A percentile compares a stretch with the other conserved stretches of the same genome.
Conservation (phyloP, 768 basidiomycete species). For the Leucosporidium yakuticum region DNA sequence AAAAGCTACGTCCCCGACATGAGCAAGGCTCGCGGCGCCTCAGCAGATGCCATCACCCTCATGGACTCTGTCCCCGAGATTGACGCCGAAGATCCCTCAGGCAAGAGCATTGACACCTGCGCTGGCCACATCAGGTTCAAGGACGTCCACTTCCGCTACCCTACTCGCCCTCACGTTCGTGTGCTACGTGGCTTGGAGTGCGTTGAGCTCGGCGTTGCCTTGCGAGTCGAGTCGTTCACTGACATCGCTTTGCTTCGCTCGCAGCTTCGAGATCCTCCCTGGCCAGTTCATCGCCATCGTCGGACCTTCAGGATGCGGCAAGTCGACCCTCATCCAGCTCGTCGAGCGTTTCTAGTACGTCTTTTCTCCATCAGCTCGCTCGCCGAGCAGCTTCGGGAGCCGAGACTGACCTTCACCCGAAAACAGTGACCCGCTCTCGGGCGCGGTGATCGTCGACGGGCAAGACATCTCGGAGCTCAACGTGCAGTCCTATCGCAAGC, state of each 20-base stretch:
- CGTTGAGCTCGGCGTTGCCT: slow-evolving; percentile 39
- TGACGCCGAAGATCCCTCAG: slow-evolving; percentile 57
- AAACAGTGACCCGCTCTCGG: slow-evolving; percentile 44
- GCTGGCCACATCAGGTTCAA: slow-evolving; percentile 44
- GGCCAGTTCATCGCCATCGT: slow-evolving; percentile 46
- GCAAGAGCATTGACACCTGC: slow-evolving; percentile 41
- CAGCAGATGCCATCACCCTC: slow-evolving; percentile 65
- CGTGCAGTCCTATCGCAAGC: slow-evolving; percentile 44
- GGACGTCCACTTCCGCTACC: slow-evolving; percentile 45
- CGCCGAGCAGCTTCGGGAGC: background rate
- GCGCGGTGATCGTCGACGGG: slow-evolving; percentile 46
- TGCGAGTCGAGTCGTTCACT: slow-evolving; percentile 36
- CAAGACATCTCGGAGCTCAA: slow-evolving; percentile 46
- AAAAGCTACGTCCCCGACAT: slow-evolving; percentile 63
- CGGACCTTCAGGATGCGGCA: slow-evolving; percentile 48
- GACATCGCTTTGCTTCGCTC: background rate
- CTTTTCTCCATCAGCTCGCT: background rate
- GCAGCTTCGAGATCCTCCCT: slow-evolving; percentile 42
- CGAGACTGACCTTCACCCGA: slow-evolving; percentile 14
- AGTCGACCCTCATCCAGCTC: slow-evolving; percentile 47
- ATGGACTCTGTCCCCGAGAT: slow-evolving; percentile 70
- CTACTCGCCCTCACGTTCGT: slow-evolving; percentile 43
- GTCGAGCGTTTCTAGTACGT: slow-evolving; percentile 39
- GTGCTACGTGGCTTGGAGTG: slow-evolving; percentile 40
- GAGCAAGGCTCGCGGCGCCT: slow-evolving; percentile 73